Base-by-base conservation (phyloP, 257 asterid species). In the Jasminum sambac region DNA sequence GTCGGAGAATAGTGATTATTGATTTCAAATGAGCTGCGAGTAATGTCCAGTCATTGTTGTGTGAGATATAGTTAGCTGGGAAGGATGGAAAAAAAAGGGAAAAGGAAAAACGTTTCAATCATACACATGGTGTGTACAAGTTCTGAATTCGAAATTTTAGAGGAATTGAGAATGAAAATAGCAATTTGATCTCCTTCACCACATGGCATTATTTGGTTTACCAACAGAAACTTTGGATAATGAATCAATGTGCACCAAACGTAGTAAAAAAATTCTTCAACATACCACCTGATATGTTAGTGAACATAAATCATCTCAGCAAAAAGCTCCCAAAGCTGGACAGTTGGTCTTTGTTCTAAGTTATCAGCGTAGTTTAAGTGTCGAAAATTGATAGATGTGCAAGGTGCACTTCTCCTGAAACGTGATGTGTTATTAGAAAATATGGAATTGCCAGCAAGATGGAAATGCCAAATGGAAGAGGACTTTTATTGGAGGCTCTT, bases 161-260 rank as follows among this genome's bases (percentile, higher is more conserved):
- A 48, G 63, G 59, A 40, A 8, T 36, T 34, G 26, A 36, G 46
- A 24, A 58, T 72, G 46, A 59, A 65, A 48, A 21, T 46, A 25
- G 25, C 46, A 12, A 23, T n/a, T 0, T 43, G 67, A 19, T 58
- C 38, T 26, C 58, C 10, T 39, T 42, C 6, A 23, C 23, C 12
- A 2, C 21, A 4, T 58, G 23, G 40, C 41, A 4, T 50, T 40
- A 55, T 72, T 60, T 63, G 39, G 34, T 46, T 46, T 46, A 14
- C 57, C 57, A 46, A 46, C 7, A 9, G 23, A 16, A 46, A 43
- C n/a, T 44, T 46, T 14, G 9, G 17, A 16, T 5, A 46, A 46
- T 46, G 57, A 46, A 16, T 46, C 57, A 46, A 46, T 46, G 57
- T 5, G 3, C 39, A 11, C 52, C 52, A 43, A 38, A 5, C 23